These are phyloP conservation scores for Linnemannia schmuckeri DNA, from an alignment of 192 early-diverging fungal genomes.

Conservation along the genomic window DNA sequence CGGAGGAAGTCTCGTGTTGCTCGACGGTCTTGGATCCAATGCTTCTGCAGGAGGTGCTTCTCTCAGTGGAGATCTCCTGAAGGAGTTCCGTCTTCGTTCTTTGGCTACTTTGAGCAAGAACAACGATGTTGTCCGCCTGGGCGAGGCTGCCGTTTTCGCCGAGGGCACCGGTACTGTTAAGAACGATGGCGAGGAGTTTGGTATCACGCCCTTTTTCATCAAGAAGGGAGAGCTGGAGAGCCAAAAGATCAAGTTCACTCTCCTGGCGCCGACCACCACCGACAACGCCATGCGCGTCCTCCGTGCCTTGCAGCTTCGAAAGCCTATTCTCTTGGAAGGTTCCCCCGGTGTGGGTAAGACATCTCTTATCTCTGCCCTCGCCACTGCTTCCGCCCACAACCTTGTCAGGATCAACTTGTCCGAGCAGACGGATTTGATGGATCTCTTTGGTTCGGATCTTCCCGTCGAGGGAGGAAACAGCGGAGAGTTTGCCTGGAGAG, in stretches of 20 bases:
- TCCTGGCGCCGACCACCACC: slow-evolving; percentile 92
- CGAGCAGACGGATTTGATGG: slow-evolving; percentile 98
- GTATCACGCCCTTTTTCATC: slow-evolving; percentile 88
- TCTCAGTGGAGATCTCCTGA: slow-evolving; percentile 59
- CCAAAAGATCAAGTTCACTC: slow-evolving; percentile 76
- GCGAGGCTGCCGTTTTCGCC: slow-evolving; percentile 57
- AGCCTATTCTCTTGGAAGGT: slow-evolving; percentile 96
- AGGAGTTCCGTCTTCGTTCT: slow-evolving; percentile 64
- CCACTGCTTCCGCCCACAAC: slow-evolving; percentile 81
- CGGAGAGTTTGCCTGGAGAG: slow-evolving; percentile 96
- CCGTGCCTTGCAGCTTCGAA: slow-evolving; percentile 90
- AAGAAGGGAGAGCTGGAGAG: slow-evolving; percentile 67
- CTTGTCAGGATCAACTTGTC: slow-evolving; percentile 97
- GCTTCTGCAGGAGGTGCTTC: slow-evolving; percentile 66
- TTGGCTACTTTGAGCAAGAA: slow-evolving; percentile 61
- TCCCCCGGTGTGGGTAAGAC: slow-evolving; percentile 99
- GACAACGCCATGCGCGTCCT: slow-evolving; percentile 89
- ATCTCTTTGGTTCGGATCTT: slow-evolving; percentile 97
- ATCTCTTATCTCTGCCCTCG: slow-evolving; percentile 87
- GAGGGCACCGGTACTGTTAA: slow-evolving; percentile 44
- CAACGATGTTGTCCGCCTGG: slow-evolving; percentile 38
- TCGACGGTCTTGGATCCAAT: slow-evolving; percentile 94
- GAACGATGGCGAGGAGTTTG: slow-evolving; percentile 64
- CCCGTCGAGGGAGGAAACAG: slow-evolving; percentile 90
- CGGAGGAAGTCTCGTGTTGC: slow-evolving; percentile 90